Conservation (phyloP, 2,329 filamentous ascomycete species). For the Stachybotrys chlorohalonatus region DNA sequence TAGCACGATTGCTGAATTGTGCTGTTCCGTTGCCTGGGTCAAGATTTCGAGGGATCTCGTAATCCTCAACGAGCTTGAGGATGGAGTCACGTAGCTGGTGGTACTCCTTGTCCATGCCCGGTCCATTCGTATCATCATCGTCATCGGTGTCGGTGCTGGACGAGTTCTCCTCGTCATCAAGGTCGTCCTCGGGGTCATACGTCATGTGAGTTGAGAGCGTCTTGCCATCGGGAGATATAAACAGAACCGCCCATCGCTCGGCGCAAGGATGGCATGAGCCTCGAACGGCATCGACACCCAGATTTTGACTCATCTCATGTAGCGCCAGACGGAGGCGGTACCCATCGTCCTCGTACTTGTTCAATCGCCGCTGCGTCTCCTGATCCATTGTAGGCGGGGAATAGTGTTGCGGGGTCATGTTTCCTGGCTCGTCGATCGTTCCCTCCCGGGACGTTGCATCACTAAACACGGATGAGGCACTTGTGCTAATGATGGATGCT, state of each 20-base stretch:
- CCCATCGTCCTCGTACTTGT: slow-evolving; percentile 54
- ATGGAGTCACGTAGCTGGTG: slow-evolving; percentile 75
- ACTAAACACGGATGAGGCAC: slow-evolving; percentile 62
- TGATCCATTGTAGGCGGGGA: slow-evolving; percentile 42
- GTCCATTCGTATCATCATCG: slow-evolving; percentile 49
- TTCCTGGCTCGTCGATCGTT: slow-evolving; percentile 45
- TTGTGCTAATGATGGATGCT: slow-evolving; percentile 63
- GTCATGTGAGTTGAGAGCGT: slow-evolving; percentile 62
- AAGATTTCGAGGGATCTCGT: slow-evolving; percentile 63
- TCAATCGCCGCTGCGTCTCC: slow-evolving; percentile 31
- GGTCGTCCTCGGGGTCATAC: slow-evolving; percentile 58
- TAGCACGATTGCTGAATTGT: slow-evolving; percentile 64
- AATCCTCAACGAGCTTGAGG: slow-evolving; percentile 71
- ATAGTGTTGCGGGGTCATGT: slow-evolving; percentile 41
- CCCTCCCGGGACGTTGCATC: slow-evolving; percentile 59
- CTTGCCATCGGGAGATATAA: slow-evolving; percentile 65
- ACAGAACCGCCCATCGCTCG: slow-evolving; percentile 75
- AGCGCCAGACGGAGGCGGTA: slow-evolving; percentile 57
- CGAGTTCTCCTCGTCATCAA: slow-evolving; percentile 56
- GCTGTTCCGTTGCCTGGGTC: slow-evolving; percentile 50
- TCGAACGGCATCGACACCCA: slow-evolving; percentile 55
- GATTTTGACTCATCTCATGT: slow-evolving; percentile 59
- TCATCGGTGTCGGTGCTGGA: slow-evolving; percentile 52
- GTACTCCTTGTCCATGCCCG: slow-evolving; percentile 68
- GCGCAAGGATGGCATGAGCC: slow-evolving; percentile 70